Base-by-base conservation (phyloP, 1,139 yeast species). In the Kodamaea arcana region DNA sequence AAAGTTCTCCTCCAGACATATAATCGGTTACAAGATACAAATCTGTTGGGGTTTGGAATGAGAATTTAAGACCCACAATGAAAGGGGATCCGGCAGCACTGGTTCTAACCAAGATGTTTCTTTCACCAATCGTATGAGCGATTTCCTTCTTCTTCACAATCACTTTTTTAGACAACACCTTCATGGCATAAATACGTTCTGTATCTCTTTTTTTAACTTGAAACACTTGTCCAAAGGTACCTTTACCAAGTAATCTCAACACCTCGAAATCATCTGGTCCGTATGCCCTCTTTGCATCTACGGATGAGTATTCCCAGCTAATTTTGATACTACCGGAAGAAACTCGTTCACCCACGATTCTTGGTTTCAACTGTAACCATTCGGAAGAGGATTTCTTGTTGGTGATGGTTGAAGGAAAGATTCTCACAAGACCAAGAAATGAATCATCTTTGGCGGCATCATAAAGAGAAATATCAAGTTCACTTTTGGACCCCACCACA, bases 1-100 rank as follows among this genome's bases (percentile, higher is more conserved):
- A 92, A 46, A 92, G 71, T 62, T 92, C 98, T 40, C 98, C 98
- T 28, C 98, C 98, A 31, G 94, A 82, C 97, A 92, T 90, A 63
- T 85, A 92, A 62, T 92, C 98, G 2, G 97, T 92, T 21, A 92
- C 97, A 39, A 92, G 70, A 56, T 88, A 92, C 44, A 92, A 71
- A 60, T 92, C 97, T 0, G 84, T 68, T 28, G 94, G 94, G 1
- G 97, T 92, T 65, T 92, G 98, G 60, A 92, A 92, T 2, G 96
- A 85, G 57, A 90, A 90, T 62, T 92, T 92, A 50, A 92, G 74
- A 0, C 96, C 96, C 26, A 92, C 97, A 57, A 92, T 87, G 55
- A 92, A 92, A 14, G 95, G 86, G 2, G 86, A 80, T 26, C 90
- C 84, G 20, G 85, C 85, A 13, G 90, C 80, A 2, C 54, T 47